Conservation (phyloP, 2,329 filamentous ascomycete species). For the Phoma sp. region DNA sequence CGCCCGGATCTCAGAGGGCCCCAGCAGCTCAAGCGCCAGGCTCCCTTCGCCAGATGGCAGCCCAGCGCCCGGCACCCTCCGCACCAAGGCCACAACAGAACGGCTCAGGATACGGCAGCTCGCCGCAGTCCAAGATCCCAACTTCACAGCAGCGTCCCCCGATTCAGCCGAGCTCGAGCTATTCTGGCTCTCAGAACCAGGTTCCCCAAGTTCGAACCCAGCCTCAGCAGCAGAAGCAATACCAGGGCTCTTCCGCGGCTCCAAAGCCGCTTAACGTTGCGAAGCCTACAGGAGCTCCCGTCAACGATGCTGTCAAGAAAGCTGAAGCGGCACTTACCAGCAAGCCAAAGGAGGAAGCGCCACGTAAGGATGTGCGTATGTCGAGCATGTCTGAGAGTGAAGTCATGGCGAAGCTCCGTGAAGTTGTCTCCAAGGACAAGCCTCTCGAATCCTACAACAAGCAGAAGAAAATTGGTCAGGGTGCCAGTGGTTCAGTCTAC, state of each 20-base stretch:
- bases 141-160: slow-evolving; percentile 40
- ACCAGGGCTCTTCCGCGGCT: slow-evolving; percentile 54
- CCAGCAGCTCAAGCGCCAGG: slow-evolving; percentile 60
- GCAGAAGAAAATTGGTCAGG: slow-evolving; percentile 99
- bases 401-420: slow-evolving; percentile 93
- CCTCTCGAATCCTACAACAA: slow-evolving; percentile 96
- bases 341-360: slow-evolving; percentile 71
- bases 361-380: slow-evolving; percentile 94
- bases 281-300: slow-evolving; percentile 56
- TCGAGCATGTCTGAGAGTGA: slow-evolving; percentile 97
- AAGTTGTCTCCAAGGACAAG: slow-evolving; percentile 94
- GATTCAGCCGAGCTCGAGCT: slow-evolving; percentile 54
- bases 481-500: slow-evolving; percentile 96
- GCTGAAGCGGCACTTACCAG: slow-evolving; percentile 83
- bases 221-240: slow-evolving; percentile 40
- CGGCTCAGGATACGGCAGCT: slow-evolving; percentile 32
- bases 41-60: slow-evolving; percentile 61
- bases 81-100: slow-evolving; percentile 60
- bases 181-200: slow-evolving; percentile 46
- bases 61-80: slow-evolving; percentile 83
- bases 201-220: slow-evolving; percentile 53
- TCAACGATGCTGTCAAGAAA: slow-evolving; percentile 77
- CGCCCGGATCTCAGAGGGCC: slow-evolving; percentile 58
- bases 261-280: slow-evolving; percentile 62
- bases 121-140: slow-evolving; percentile 37